phyloP scores from a whole-genome alignment of 2,329 filamentous ascomycete species.

The Phaeosphaeriaceae sp. region DNA sequence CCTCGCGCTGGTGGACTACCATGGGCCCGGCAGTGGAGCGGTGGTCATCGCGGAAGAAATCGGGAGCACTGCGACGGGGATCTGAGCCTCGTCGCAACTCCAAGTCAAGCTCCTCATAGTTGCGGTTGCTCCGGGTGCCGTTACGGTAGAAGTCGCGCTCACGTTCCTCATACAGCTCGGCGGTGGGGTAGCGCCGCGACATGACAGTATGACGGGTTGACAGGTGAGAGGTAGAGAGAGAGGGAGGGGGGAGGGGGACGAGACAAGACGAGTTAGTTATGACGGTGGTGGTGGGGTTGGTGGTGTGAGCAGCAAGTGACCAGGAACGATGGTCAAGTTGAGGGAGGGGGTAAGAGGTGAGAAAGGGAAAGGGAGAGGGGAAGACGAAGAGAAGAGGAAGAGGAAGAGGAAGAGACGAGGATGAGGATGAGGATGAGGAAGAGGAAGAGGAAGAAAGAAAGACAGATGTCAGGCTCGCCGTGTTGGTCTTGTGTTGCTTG shows the following conservation, averaged over 20 bases:
- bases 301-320: too few relatives aligned
- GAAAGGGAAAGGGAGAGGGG: slow-evolving; percentile 6
- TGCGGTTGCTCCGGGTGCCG: slow-evolving; percentile 48
- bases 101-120: slow-evolving; percentile 59
- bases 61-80: slow-evolving; percentile 53
- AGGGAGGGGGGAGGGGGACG: too few relatives aligned
- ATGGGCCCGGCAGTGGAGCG: slow-evolving; percentile 53
- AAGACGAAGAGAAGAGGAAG: slow-evolving; percentile 4
- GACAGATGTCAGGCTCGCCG: slow-evolving; percentile 12
- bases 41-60: slow-evolving; percentile 58
- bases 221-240: slow-evolving; percentile 19
- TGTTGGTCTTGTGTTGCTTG: slow-evolving; percentile 4
- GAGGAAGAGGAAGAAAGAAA: neutral
- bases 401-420: slow-evolving; percentile 9
- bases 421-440: too few relatives aligned
- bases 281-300: slow-evolving; percentile 5
- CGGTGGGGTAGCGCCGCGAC: slow-evolving; percentile 55
- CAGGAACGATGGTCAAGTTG: slow-evolving; percentile 19
- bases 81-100: slow-evolving; percentile 51
- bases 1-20: slow-evolving; percentile 54
- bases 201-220: slow-evolving; percentile 19
- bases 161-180: slow-evolving; percentile 57
- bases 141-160: slow-evolving; percentile 58
- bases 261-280: too few relatives aligned
- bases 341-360: slow-evolving; percentile 9